Evolutionary conservation across 1,284 basidiomycete genomes (phyloP), one percentile per base, ranked within the genome.

Genomic region (Acaromyces ingoldii): DNA sequence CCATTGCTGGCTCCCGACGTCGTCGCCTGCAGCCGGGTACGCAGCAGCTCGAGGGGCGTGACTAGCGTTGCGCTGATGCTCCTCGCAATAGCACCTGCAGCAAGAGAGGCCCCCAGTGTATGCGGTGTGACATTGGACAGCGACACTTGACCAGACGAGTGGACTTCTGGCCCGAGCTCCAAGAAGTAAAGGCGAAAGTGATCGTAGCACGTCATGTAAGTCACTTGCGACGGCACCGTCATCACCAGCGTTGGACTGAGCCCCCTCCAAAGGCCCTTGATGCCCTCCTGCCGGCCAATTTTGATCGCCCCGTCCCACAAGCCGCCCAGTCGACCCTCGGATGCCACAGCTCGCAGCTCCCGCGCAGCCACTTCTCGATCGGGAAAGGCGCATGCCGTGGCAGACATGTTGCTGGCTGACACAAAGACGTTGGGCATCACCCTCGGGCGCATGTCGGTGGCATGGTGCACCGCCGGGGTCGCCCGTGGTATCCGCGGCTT

Each of bases 181-280:
- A 55, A 38, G 25, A 53, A 36, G 13, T 55, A 52, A 21, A 65
- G 81, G 11, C 91, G 80, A 19, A 97, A 83, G 73, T 88, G 84
- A 76, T 97, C 93, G 76, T 98, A 98, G 25, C 89, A 91, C 44
- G 96, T 81, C 85, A 98, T 98, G 78, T 98, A 98, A 31, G 85
- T 83, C 42, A 92, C 91, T 44, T 92, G 85, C 0, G 91, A 87
- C 0, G 93, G 93, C 6, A 98, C 88, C 21, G 89, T 87, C 76
- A 98, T 93, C 46, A 67, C 63, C 24, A 75, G 51, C 0, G 73
- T 75, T 0, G 73, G 73, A 22, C 62, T 61, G 2, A 75, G 41
- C 2, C 73, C 73, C n/a, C 73, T 58, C 70, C 70, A 75, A 1
- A 75, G 56, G 1, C 72, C 70, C 6, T 62, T 52, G 17, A 67